phyloP scores from a whole-genome alignment of 371 early-diverging fungal species.

The Syncephalastrum monosporum region DNA sequence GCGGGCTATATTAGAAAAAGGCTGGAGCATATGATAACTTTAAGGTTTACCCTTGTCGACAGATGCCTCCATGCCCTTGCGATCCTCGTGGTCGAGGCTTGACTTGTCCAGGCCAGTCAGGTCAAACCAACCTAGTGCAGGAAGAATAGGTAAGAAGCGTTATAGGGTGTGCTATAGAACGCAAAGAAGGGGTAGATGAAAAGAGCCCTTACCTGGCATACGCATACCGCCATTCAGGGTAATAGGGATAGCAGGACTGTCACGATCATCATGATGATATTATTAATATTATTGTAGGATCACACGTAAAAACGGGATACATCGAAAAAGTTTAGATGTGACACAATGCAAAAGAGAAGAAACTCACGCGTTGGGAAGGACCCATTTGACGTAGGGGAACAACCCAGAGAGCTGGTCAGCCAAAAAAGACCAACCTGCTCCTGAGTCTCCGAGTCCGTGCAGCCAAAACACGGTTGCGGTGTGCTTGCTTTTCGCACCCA shows the following conservation, averaged over 20 bases:
- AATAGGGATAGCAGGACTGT: constrained; percentile 72
- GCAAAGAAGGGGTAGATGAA: constrained; percentile 1
- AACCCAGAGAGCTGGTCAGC: constrained; percentile 55
- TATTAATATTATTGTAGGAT: constrained; percentile 3
- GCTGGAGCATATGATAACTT: neutral
- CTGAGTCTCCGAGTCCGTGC: constrained; percentile 77
- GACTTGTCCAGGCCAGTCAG: constrained; percentile 57
- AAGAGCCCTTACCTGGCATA: constrained; percentile 76
- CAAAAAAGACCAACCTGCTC: constrained; percentile 71
- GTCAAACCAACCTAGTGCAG: constrained; percentile 71
- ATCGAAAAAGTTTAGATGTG: too few relatives aligned
- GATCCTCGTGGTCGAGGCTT: constrained; percentile 65
- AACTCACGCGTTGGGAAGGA: constrained; percentile 81
- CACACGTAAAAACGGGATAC: constrained; percentile 1
- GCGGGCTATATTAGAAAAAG: neutral
- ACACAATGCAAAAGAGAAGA: neutral
- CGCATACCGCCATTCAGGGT: constrained; percentile 81
- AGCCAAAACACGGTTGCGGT: constrained; percentile 79
- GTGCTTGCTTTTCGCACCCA: constrained; percentile 56
- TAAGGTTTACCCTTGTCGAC: constrained; percentile 48
- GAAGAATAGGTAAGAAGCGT: constrained; percentile 7
- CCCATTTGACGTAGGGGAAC: constrained; percentile 82
- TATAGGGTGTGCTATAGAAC: neutral
- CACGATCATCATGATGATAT: neutral
- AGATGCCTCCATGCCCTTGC: constrained; percentile 72